These are phyloP conservation scores for Fusarium sp. DNA, from an alignment of 2,329 filamentous ascomycete genomes.

Conservation along the genomic window DNA sequence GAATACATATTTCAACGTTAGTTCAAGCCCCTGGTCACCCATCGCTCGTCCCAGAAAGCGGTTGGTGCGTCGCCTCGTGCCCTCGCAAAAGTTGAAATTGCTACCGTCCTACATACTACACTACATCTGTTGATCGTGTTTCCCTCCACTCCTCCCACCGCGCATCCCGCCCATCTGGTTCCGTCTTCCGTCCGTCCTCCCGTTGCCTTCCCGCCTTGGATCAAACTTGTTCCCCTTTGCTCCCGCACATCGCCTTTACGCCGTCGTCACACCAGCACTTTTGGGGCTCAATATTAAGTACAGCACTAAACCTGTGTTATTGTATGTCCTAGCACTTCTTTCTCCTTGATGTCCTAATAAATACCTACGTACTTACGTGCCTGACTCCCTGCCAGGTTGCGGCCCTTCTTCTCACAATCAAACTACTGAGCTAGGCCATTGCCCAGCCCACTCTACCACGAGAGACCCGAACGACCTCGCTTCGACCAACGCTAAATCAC, in stretches of 20 bases:
- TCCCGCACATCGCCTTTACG: constrained; percentile 42
- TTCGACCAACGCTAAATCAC: constrained; percentile 39
- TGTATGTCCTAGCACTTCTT: constrained; percentile 19
- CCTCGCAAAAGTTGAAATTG: constrained; percentile 40
- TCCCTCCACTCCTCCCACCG: constrained; percentile 35
- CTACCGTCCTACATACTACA: neutral
- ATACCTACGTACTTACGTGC: constrained; percentile 39
- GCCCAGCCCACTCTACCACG: constrained; percentile 29
- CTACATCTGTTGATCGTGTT: constrained; percentile 37
- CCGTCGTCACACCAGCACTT: constrained; percentile 41
- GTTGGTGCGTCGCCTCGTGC: constrained; percentile 40
- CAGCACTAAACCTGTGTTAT: constrained; percentile 10
- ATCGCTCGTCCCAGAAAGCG: constrained; percentile 37
- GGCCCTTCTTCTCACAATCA: constrained; percentile 29
- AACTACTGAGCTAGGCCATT: constrained; percentile 34
- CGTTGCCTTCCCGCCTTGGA: constrained; percentile 42
- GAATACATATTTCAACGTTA: constrained; percentile 20
- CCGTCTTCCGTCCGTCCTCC: constrained; percentile 44
- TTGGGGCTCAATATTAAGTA: constrained; percentile 26
- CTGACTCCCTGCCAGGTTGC: constrained; percentile 37
- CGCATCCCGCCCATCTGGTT: constrained; percentile 40
- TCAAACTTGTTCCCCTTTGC: constrained; percentile 42
- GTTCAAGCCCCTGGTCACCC: constrained; percentile 23
- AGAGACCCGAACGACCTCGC: constrained; percentile 34
- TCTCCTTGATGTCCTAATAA: constrained; percentile 27